Percentiles rank a stretch among this genome's conserved stretches.
Conservation (phyloP, 441 rosid genomes). For the Aleurites moluccanus region DNA sequence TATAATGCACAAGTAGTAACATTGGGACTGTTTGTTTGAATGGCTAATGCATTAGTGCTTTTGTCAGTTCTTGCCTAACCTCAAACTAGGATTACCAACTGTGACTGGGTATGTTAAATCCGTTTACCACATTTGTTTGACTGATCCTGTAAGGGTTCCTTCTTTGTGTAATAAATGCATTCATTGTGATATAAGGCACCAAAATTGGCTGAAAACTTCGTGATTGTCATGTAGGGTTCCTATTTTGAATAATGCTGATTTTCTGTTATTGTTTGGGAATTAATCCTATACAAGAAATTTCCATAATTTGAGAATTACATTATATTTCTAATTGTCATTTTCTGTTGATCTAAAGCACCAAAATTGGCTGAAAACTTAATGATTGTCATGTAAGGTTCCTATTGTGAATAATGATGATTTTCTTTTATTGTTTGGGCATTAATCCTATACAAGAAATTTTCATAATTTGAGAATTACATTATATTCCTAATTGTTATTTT, state of each 20-base stretch:
- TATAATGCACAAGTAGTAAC: neutral
- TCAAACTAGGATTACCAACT: neutral
- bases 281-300: neutral
- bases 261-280: neutral
- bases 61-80: neutral
- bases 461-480: neutral
- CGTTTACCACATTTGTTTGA: neutral
- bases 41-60: neutral
- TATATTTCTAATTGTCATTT: constrained; percentile 13
- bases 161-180: neutral
- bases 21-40: neutral
- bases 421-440: neutral
- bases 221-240: neutral
- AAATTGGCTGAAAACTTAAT: neutral
- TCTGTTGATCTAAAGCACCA: constrained; percentile 19
- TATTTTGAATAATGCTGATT: neutral
- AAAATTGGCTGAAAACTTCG: neutral
- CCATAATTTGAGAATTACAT: neutral
- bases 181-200: neutral
- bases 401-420: neutral
- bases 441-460: neutral
- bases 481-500: constrained; percentile 19
- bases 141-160: neutral
- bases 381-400: neutral
- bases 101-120: neutral